Base-by-base conservation (phyloP, 2,329 filamentous ascomycete species). In the Scedosporium dehoogii region DNA sequence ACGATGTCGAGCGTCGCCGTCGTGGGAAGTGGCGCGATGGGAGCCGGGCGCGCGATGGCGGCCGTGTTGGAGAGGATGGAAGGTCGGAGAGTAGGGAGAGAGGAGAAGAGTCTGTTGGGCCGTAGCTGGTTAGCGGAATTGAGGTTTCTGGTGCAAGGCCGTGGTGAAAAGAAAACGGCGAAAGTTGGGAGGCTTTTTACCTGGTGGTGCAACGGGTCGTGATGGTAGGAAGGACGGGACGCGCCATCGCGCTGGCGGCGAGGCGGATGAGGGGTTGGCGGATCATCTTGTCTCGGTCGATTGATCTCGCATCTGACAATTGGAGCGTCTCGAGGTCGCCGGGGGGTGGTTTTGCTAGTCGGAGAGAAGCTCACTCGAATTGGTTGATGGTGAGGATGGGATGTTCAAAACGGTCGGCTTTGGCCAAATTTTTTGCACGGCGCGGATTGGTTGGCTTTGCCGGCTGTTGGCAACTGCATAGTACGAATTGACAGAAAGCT, bases 1-100 rank as follows among this genome's bases (percentile, higher is more conserved):
- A 84, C 75, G 21, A 84, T 64, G 65, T 85, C 81, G 29, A 73
- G 70, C 16, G 64, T 62, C 1, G 67, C 60, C 21, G 65, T 60
- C 4, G 67, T 56, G 33, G 69, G 18, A 5, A 66, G 48, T 53
- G 68, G 65, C 66, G 66, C 65, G 63, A 71, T 67, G 62, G 66
- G 58, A 59, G 64, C 67, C 63, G 71, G 69, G 60, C 73, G 70
- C 48, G 59, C 25, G 69, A 76, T 70, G 48, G 70, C 68, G 41
- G 68, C 63, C 62, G 69, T 68, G 64, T 72, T 67, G 2, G 72
- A 69, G 25, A 70, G 67, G 64, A 79, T 69, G 6, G 77, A 77
- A 5, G 81, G 81, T 10, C 82, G 81, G 48, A 82, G 76, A 62
- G 73, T 73, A 1, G 80, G 77, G 66, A 84, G 76, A 58, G 79